Conservation (phyloP, 139 green algal species). For the Gonium pectorale region DNA sequence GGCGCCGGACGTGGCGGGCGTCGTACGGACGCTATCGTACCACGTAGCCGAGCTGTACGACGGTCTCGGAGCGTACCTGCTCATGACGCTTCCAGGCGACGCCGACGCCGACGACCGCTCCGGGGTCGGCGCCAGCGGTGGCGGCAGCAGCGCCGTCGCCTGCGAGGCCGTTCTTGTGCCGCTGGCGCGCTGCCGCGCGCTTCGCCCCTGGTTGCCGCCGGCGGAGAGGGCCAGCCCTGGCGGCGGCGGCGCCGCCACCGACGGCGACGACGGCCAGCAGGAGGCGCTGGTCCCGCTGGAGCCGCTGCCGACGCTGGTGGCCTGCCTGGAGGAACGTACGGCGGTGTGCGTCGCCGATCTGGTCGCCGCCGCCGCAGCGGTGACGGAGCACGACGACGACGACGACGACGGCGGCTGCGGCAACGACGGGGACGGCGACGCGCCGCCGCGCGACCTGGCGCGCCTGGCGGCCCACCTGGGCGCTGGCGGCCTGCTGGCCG, state of each 20-base stretch:
- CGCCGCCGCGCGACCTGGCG: not conserved
- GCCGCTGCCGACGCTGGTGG: conserved; percentile 8
- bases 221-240: too few relatives aligned
- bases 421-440: not conserved
- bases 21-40: conserved; percentile 20
- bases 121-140: not conserved
- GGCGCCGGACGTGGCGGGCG: conserved; percentile 21
- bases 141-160: not conserved
- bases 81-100: conserved; percentile 17
- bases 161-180: not conserved
- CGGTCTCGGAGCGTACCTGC: conserved; percentile 16
- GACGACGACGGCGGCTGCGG: not conserved
- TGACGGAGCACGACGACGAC: not conserved
- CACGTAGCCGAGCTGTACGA: conserved; percentile 28
- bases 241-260: too few relatives aligned
- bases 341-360: not conserved
- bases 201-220: not conserved
- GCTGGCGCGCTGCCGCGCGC: not conserved
- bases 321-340: not conserved
- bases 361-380: not conserved
- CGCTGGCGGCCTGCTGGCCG: not conserved
- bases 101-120: not conserved
- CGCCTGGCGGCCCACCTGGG: not conserved
- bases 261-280: not conserved
- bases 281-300: not conserved